These are phyloP conservation scores for Trichoderma harzianum DNA, from an alignment of 2,329 filamentous ascomycete species.

Conservation along the genomic window DNA sequence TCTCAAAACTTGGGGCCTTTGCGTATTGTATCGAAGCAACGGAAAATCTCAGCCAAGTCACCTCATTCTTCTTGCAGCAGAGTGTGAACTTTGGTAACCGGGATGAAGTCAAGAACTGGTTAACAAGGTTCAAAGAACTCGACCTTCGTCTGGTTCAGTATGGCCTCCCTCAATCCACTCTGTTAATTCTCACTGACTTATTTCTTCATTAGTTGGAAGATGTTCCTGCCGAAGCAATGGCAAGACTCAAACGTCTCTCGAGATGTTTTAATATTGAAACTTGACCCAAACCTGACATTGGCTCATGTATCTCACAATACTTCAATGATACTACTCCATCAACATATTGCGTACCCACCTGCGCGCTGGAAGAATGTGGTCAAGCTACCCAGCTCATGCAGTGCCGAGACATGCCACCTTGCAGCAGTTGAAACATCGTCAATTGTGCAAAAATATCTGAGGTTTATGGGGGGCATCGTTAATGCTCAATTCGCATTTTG, in stretches of 20 bases:
- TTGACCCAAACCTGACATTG: background rate
- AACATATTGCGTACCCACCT: background rate
- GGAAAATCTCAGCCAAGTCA: constrained; percentile 44
- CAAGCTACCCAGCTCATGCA: constrained; percentile 41
- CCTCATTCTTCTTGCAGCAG: constrained; percentile 45
- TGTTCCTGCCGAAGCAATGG: background rate
- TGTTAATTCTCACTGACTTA: background rate
- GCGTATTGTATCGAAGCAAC: constrained; percentile 47
- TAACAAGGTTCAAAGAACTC: background rate
- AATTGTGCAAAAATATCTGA: constrained; percentile 45
- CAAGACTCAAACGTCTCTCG: background rate
- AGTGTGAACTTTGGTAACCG: background rate
- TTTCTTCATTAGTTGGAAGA: background rate
- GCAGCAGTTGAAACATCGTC: constrained; percentile 45
- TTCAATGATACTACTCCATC: background rate
- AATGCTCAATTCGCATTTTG: background rate
- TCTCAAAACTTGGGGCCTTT: constrained; percentile 43
- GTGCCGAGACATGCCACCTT: constrained; percentile 46
- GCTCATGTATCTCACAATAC: background rate
- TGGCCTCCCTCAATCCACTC: background rate
- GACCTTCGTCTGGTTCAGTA: background rate
- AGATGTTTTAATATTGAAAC: background rate
- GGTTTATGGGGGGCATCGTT: background rate
- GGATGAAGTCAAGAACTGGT: background rate
- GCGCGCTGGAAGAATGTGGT: constrained; percentile 41